A percentile compares a stretch with the other conserved stretches of the same genome.
Evolutionary conservation across 352 stramenopile genomes (phyloP).

Genomic region (Blastocystis sp.): DNA sequence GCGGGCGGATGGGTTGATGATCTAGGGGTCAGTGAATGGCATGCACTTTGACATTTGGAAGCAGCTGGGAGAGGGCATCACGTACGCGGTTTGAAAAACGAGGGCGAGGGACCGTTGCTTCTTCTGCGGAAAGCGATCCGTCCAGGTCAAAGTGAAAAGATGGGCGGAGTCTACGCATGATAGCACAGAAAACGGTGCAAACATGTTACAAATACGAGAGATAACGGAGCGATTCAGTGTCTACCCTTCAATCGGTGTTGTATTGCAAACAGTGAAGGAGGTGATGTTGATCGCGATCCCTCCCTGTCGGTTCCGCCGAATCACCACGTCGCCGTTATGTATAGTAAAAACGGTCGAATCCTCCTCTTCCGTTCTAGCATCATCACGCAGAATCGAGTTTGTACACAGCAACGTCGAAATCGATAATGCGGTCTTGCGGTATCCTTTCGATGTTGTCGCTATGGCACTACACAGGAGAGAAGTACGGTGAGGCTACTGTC

Average conservation of each 20-base stretch:
- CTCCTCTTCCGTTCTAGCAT: neutral
- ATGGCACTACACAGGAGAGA: neutral
- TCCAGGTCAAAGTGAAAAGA: neutral
- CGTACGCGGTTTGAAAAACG: conserved; percentile 37
- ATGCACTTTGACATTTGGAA: neutral
- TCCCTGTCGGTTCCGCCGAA: neutral
- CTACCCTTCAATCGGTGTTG: neutral
- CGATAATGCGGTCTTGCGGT: neutral
- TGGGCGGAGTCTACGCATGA: neutral
- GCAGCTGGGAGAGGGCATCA: neutral
- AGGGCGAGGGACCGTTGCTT: neutral
- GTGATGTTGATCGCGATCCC: neutral
- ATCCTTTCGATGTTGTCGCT: neutral
- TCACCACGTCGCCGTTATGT: neutral
- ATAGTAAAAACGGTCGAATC: neutral
- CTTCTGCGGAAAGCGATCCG: neutral
- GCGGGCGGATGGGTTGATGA: neutral
- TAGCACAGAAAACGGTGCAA: neutral
- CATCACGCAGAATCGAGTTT: neutral
- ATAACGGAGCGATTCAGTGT: neutral
- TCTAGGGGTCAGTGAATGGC: neutral
- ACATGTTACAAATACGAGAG: neutral
- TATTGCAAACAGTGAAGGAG: neutral
- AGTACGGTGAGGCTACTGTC: neutral
- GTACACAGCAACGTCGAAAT: neutral